Conservation (phyloP, 2,329 filamentous ascomycete species). For the Camillea tinctor region DNA sequence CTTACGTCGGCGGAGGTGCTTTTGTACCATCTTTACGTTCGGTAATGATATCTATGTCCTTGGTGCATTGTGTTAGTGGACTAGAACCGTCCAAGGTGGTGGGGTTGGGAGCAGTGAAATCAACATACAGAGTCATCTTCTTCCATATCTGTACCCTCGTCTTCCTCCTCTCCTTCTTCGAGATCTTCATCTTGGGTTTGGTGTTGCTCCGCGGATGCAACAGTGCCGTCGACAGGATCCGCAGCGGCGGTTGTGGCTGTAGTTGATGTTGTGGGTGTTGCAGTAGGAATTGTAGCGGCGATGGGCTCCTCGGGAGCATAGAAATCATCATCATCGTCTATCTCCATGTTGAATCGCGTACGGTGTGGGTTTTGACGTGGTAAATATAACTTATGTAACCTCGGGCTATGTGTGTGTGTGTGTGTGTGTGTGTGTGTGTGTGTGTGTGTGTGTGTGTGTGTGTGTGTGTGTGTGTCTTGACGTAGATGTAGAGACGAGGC, state of each 20-base stretch:
- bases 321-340: slow-evolving; percentile 68
- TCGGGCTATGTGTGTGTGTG: too few relatives aligned
- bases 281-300: slow-evolving; percentile 1
- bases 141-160: slow-evolving; percentile 59
- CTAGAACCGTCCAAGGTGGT: not conserved
- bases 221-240: slow-evolving; percentile 12
- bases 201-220: slow-evolving; percentile 23
- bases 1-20: slow-evolving; percentile 58
- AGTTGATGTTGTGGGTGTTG: slow-evolving; percentile 5
- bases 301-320: slow-evolving; percentile 60
- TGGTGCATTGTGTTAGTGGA: not conserved
- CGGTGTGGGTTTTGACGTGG: not conserved
- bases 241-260: slow-evolving; percentile 12
- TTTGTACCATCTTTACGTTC: slow-evolving; percentile 65
- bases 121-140: slow-evolving; percentile 54
- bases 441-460: too few relatives aligned
- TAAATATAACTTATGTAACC: not conserved
- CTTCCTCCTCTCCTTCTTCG: slow-evolving; percentile 64
- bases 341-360: slow-evolving; percentile 51
- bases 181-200: slow-evolving; percentile 50
- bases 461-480: too few relatives aligned
- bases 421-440: too few relatives aligned
- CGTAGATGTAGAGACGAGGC: not conserved
- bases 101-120: not conserved
- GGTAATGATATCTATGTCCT: slow-evolving; percentile 66